A percentile compares a stretch with the other conserved stretches of the same genome.
phyloP scores from a whole-genome alignment of 768 basidiomycete genomes.

The Lentinula edodes region DNA sequence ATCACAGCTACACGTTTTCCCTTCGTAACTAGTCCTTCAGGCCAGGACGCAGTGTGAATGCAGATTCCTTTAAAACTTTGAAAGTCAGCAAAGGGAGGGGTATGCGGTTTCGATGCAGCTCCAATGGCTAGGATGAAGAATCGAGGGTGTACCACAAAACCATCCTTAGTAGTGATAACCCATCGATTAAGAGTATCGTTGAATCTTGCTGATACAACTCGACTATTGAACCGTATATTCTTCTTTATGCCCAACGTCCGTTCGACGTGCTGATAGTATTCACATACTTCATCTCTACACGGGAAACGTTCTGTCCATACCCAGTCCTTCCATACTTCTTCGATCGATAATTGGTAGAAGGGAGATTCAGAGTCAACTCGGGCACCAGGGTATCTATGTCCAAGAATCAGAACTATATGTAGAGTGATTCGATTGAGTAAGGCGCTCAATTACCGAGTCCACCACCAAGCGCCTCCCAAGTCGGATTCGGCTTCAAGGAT shows the following conservation, averaged over 20 bases:
- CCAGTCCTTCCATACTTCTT: constrained; percentile 22
- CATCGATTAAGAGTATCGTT: constrained; percentile 14
- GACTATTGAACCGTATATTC: constrained; percentile 18
- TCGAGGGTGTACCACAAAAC: constrained; percentile 12
- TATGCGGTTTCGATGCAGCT: constrained; percentile 17
- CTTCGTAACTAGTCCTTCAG: constrained; percentile 11
- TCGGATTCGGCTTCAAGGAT: constrained; percentile 12
- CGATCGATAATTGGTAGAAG: constrained; percentile 18
- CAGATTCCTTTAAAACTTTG: constrained; percentile 17
- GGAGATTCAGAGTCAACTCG: constrained; percentile 20
- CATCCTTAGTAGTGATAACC: constrained; percentile 15
- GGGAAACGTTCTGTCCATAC: constrained; percentile 9
- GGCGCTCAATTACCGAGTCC: not conserved
- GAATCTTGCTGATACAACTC: constrained; percentile 16
- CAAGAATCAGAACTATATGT: constrained; percentile 4
- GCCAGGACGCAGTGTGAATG: constrained; percentile 21
- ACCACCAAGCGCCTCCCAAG: constrained; percentile 19
- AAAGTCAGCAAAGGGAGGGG: constrained; percentile 16
- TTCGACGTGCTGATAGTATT: constrained; percentile 19
- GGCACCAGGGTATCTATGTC: constrained; percentile 18
- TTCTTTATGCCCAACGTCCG: constrained; percentile 19
- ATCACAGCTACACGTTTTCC: constrained; percentile 22
- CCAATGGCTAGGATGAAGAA: constrained; percentile 20
- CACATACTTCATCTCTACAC: constrained; percentile 12
- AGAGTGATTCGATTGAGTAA: not conserved